A percentile compares a stretch with the other conserved stretches of the same genome.
These are phyloP conservation scores for Punica granatum DNA, from an alignment of 345 rosid genomes.

Conservation along the genomic window DNA sequence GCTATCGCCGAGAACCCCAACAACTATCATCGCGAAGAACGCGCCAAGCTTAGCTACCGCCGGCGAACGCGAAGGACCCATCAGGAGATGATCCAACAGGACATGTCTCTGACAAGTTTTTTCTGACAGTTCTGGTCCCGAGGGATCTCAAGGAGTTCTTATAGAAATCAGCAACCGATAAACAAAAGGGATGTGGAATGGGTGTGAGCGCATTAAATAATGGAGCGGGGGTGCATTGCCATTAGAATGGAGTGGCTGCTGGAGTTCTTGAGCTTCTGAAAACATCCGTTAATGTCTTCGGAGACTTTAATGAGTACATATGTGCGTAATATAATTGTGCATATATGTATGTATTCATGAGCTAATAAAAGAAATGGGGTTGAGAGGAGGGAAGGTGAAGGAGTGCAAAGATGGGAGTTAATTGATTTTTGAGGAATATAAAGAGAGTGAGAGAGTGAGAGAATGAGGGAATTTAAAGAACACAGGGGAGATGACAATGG, in stretches of 20 bases:
- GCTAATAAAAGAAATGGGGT: not conserved
- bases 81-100: not conserved
- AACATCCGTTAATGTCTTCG: not conserved
- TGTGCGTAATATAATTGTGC: no score
- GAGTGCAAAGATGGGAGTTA: slow-evolving; percentile 7
- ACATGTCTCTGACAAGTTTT: slow-evolving; percentile 3
- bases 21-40: slow-evolving; percentile 5
- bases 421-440: not conserved
- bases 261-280: not conserved
- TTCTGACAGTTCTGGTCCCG: not conserved
- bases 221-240: slow-evolving; percentile 24
- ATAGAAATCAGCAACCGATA: slow-evolving; percentile 11
- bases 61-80: not conserved
- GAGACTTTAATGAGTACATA: not conserved
- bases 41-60: not conserved
- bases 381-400: slow-evolving; percentile 5
- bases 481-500: slow-evolving; percentile 10
- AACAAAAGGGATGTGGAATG: slow-evolving; percentile 31
- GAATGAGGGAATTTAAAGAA: slow-evolving; percentile 26
- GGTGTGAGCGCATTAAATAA: slow-evolving; percentile 49
- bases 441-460: slow-evolving; percentile 13
- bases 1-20: not conserved
- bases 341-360: not conserved
- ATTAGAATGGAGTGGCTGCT: slow-evolving; percentile 12
- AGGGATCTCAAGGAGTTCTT: not conserved